Base-by-base conservation (phyloP, 1,284 basidiomycete genomes). In the Phylloboletellus chloephorus region DNA sequence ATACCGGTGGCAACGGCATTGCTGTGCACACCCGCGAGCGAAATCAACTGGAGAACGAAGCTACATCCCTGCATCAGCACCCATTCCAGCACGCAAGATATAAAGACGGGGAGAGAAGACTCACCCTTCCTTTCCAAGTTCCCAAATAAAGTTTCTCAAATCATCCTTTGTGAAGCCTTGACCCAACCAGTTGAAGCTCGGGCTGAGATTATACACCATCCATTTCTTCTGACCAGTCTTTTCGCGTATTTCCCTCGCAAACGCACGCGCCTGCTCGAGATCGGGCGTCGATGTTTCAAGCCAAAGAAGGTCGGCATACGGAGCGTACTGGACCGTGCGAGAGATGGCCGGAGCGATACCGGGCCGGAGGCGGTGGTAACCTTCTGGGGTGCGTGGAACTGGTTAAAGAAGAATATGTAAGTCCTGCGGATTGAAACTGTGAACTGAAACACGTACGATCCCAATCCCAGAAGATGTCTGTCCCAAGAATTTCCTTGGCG, bases 121-220 rank as follows among this genome's bases (percentile, higher is more conserved):
- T 52, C 63, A 87, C 78, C 90, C 89, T 68, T 91, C 88, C 66
- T 91, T 91, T 21, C 77, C 92, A 34, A 96, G 75, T 43, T 95
- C 88, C 89, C 90, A 93, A 24, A 93, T 72, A 61, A 94, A 95
- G 65, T 76, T 80, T 72, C 87, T 88, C 59, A 96, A 65, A 48
- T 83, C 81, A 5, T 71, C 67, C 51, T 88, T 82, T 33, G 73
- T 76, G 65, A 88, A 93, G 12, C 91, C 91, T 56, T 88, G 83
- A 9, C 74, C 77, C 20, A 77, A 72, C 92, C 92, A 96, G 65
- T 95, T 94, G 73, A 96, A 96, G 57, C 87, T 90, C 3, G 91
- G 92, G 56, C 88, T 91, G 47, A 95, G 68, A 63, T 95, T 96
- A 62, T 95, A 96, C n/a, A 94, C 91, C 53, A 96, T 79, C 83